These are phyloP conservation scores for Nicotiana rustica DNA, from an alignment of 305 asterid genomes.

Conservation along the genomic window DNA sequence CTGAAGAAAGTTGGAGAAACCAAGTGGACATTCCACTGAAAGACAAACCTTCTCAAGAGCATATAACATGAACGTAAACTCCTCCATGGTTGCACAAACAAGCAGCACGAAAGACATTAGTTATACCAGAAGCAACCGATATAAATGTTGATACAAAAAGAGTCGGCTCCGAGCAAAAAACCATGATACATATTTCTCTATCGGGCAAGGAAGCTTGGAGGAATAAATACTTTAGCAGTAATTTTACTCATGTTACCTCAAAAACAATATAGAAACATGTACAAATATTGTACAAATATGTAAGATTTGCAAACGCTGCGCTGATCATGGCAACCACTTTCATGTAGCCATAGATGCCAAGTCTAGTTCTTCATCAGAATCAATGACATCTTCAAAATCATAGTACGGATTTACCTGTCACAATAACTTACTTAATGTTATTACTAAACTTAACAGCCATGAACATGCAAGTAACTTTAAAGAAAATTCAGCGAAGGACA, in stretches of 20 bases:
- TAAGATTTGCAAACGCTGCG: not conserved
- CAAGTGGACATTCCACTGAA: not conserved
- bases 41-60: not conserved
- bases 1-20: not conserved
- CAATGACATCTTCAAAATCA: slow-evolving; percentile 78
- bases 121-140: not conserved
- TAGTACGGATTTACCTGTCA: slow-evolving; percentile 82
- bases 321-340: slow-evolving; percentile 8
- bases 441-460: not conserved
- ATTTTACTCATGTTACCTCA: slow-evolving; percentile 29
- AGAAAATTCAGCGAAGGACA: not conserved
- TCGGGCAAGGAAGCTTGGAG: not conserved
- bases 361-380: slow-evolving; percentile 94
- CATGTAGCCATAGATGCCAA: slow-evolving; percentile 70
- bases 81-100: slow-evolving; percentile 13
- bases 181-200: slow-evolving; percentile 1
- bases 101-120: not conserved
- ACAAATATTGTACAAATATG: not conserved
- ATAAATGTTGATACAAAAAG: slow-evolving; percentile 1
- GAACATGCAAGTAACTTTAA: not conserved
- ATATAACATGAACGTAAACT: not conserved
- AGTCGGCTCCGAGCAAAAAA: not conserved
- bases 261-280: not conserved
- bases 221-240: not conserved
- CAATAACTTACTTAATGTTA: slow-evolving; percentile 25